Percentiles rank a stretch among this genome's conserved stretches.
Evolutionary conservation across 352 stramenopile genomes (phyloP).

Genomic region (Phytophthora gonapodyides): DNA sequence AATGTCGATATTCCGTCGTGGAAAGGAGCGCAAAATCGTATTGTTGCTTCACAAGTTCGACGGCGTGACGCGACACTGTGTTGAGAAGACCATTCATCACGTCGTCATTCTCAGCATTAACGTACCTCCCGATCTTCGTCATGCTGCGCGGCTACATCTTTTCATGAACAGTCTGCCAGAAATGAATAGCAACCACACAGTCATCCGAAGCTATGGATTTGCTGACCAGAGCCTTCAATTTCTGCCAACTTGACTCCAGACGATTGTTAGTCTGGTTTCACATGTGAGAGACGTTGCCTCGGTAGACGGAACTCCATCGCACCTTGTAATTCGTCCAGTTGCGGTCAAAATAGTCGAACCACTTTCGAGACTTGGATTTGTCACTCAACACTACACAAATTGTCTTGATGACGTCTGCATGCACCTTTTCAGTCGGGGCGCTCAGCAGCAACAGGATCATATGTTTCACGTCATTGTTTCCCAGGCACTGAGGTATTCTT

Average conservation of each 20-base stretch:
- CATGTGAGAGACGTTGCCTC: conserved; percentile 14
- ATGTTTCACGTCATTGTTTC: conserved; percentile 11
- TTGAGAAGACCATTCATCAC: conserved; percentile 2
- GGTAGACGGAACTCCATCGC: conserved; percentile 8
- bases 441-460: conserved; percentile 1
- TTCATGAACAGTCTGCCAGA: conserved; percentile 2
- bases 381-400: conserved; percentile 8
- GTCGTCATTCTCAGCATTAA: conserved; percentile 3
- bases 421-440: neutral
- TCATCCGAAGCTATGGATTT: conserved; percentile 1
- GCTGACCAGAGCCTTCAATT: conserved; percentile 1
- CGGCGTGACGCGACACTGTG: neutral
- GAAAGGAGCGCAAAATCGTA: conserved; percentile 9
- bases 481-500: neutral
- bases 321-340: conserved; percentile 1
- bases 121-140: neutral
- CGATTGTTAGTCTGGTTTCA: conserved; percentile 19
- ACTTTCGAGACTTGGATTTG: neutral
- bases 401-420: neutral
- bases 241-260: neutral
- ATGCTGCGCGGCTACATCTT: neutral
- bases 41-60: conserved; percentile 12
- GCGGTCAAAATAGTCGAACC: conserved; percentile 1
- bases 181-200: conserved; percentile 1
- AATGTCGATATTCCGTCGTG: neutral